Conservation (phyloP, 257 asterid genomes). For the Rehmannia glutinosa region DNA sequence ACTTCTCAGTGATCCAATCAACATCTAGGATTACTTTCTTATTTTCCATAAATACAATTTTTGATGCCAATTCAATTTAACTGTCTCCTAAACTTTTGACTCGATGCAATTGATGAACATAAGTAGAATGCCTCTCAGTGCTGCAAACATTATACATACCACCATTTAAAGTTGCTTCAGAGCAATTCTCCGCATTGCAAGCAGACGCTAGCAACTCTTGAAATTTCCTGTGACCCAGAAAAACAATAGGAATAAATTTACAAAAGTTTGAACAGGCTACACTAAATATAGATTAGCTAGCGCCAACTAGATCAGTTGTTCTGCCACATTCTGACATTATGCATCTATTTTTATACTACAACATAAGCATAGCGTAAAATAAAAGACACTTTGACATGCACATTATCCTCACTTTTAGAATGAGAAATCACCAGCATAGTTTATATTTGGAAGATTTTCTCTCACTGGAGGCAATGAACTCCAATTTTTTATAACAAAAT, state of each 20-base stretch:
- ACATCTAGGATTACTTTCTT: conserved; percentile 13
- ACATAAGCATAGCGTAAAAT: neutral
- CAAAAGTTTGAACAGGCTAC: neutral
- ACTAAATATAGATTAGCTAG: neutral
- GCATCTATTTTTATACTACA: neutral
- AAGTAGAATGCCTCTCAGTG: conserved; percentile 8
- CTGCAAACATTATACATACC: conserved; percentile 34
- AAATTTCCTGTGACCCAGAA: conserved; percentile 51
- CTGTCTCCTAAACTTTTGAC: conserved; percentile 7
- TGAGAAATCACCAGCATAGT: neutral
- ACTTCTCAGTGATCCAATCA: conserved; percentile 6
- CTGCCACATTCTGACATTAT: conserved; percentile 9
- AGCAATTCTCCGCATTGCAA: conserved; percentile 26
- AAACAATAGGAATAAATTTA: neutral
- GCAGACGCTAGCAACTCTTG: conserved; percentile 37
- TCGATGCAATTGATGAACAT: neutral
- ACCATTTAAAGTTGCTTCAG: conserved; percentile 23
- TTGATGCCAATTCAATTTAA: neutral
- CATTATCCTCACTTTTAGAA: neutral
- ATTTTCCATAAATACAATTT: neutral
- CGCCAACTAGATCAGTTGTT: neutral
- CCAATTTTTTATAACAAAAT: neutral
- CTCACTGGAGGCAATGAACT: neutral
- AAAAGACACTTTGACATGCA: neutral
- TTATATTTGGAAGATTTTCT: neutral